A percentile compares a stretch with the other conserved stretches of the same genome.
Evolutionary conservation across 371 early-diverging fungal species (phyloP).

Genomic region (Syncephalastrum sp.): DNA sequence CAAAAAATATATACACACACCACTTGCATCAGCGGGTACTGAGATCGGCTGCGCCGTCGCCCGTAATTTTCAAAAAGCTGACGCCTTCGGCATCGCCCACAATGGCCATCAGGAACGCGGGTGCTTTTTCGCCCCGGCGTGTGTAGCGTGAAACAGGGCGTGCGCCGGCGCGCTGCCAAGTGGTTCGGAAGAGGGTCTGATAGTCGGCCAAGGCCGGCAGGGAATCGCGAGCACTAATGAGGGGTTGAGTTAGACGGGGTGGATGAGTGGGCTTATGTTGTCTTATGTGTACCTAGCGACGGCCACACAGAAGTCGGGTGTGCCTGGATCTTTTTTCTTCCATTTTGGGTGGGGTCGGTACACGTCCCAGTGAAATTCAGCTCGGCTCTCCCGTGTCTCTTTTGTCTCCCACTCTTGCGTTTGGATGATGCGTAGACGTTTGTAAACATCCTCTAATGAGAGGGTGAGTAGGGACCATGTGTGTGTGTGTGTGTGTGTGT

Average conservation of each 20-base stretch:
- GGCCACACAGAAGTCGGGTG: constrained; percentile 46
- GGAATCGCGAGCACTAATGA: background rate
- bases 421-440: constrained; percentile 24
- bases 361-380: constrained; percentile 46
- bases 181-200: background rate
- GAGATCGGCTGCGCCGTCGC: constrained; percentile 25
- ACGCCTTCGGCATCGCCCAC: constrained; percentile 36
- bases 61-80: constrained; percentile 21
- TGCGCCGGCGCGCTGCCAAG: background rate
- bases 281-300: constrained; percentile 28
- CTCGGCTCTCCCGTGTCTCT: background rate
- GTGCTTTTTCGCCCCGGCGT: constrained; percentile 1
- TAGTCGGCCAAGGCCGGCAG: constrained; percentile 10
- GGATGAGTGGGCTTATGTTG: background rate
- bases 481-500: background rate
- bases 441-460: constrained; percentile 23
- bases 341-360: constrained; percentile 53
- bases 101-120: constrained; percentile 29
- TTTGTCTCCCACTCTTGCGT: constrained; percentile 22
- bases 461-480: constrained; percentile 9
- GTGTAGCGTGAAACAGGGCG: constrained; percentile 2
- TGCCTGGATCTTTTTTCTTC: constrained; percentile 52
- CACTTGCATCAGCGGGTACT: background rate
- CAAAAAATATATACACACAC: too few species aligned
- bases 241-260: background rate